Percentiles rank a stretch among this genome's conserved stretches.
Evolutionary conservation across 306 rosid species (phyloP).

Genomic region (Lathyrus aphaca): DNA sequence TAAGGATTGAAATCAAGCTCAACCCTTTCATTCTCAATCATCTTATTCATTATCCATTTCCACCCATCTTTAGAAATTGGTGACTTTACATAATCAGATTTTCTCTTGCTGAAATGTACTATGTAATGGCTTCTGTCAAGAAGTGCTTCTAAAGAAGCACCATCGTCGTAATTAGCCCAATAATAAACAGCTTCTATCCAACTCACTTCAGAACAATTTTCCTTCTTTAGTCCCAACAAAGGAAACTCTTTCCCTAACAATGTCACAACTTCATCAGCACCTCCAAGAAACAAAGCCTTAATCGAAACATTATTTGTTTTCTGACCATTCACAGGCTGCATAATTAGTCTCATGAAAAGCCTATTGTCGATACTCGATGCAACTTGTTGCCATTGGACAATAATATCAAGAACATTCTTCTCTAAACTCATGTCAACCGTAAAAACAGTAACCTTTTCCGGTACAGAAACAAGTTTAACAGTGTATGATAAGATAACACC

Average conservation of each 20-base stretch:
- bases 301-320: constrained; percentile 48
- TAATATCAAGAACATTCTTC: constrained; percentile 43
- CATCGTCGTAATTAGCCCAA: constrained; percentile 52
- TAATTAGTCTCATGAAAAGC: constrained; percentile 60
- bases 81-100: constrained; percentile 68
- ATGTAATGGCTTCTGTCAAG: constrained; percentile 55
- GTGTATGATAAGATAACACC: constrained; percentile 63
- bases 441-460: constrained; percentile 51
- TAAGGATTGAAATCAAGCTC: constrained; percentile 77
- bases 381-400: constrained; percentile 55
- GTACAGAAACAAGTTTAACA: constrained; percentile 51
- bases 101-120: constrained; percentile 48
- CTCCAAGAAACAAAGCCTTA: constrained; percentile 57
- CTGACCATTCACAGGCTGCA: constrained; percentile 47
- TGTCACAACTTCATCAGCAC: constrained; percentile 50
- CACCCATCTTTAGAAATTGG: constrained; percentile 59
- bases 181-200: constrained; percentile 69
- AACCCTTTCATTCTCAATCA: constrained; percentile 58
- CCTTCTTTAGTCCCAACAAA: constrained; percentile 52
- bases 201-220: constrained; percentile 53
- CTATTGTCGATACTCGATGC: constrained; percentile 57
- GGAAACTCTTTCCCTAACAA: constrained; percentile 61
- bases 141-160: constrained; percentile 40
- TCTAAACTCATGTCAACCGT: constrained; percentile 45
- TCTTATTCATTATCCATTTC: constrained; percentile 52